Base-by-base conservation (phyloP, 352 stramenopile genomes). In the Phytophthora multivora region DNA sequence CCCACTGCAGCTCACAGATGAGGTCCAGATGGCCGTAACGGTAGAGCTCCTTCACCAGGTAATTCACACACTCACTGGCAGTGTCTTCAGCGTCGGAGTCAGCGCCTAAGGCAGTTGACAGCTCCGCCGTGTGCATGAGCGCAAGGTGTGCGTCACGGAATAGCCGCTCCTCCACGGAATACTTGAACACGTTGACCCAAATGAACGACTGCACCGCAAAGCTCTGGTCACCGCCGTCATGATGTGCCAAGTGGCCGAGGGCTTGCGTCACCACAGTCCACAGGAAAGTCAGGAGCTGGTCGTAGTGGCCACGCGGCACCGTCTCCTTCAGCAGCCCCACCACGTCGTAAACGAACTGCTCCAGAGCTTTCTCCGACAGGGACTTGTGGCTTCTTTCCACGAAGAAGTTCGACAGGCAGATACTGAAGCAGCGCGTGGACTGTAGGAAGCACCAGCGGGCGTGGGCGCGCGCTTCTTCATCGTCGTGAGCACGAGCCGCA, bases 161-260 rank as follows among this genome's bases (percentile, higher is more conserved):
- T 13, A 65, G 35, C 21, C 59, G 74, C 23, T 87, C 77, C 26
- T 93, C 81, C 2, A 91, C 79, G 3, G 81, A 86, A 28, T 87
- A 87, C 61, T 93, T 93, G 49, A 93, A 93, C 49, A 93, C 77
- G 57, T 93, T 91, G 12, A 93, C 77, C 84, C 84, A 93, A 4
- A 91, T 72, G 47, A 93, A 93, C 5, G 80, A 86, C 63, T 93
- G 78, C 21, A 91, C 50, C 2, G 71, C 72, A 16, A 64, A 64
- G 25, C 71, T 77, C 36, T 59, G 43, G 4, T 77, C 73, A 7
- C 56, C 55, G 26, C 59, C 69, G 4, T 75, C 63, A 13, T 77
- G 62, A 16, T 59, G 62, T 11, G 48, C 62, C 54, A 53, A 52
- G 38, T 77, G 71, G 21, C 69, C 66, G 4, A 90, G 59, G 6